A percentile compares a stretch with the other conserved stretches of the same genome.
Evolutionary conservation across 352 stramenopile genomes (phyloP).

Genomic region (Phytophthora hybrid): DNA sequence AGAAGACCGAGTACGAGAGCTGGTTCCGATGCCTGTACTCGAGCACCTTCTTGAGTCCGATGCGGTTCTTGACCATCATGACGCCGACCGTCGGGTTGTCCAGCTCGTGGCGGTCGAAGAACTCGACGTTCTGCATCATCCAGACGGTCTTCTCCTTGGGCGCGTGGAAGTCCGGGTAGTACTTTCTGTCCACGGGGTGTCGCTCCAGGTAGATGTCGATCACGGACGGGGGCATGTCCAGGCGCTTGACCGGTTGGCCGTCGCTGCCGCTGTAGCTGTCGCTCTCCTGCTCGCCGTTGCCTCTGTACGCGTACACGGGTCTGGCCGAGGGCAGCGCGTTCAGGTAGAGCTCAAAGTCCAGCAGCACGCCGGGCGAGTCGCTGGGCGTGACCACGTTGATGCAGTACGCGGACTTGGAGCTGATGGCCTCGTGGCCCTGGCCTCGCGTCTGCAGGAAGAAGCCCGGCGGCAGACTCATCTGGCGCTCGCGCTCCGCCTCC

Average conservation of each 20-base stretch:
- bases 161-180: conserved; percentile 63
- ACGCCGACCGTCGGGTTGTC: conserved; percentile 72
- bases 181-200: conserved; percentile 78
- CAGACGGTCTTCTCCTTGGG: conserved; percentile 80
- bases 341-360: conserved; percentile 81
- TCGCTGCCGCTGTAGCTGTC: conserved; percentile 17
- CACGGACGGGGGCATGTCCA: conserved; percentile 73
- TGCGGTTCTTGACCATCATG: conserved; percentile 88
- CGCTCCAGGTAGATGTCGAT: conserved; percentile 85
- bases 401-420: conserved; percentile 69
- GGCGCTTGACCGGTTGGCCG: conserved; percentile 19
- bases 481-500: conserved; percentile 33
- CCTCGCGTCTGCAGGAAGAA: conserved; percentile 81
- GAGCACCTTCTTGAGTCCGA: conserved; percentile 83
- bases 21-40: conserved; percentile 81
- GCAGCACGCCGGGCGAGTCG: conserved; percentile 63
- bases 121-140: conserved; percentile 90
- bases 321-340: conserved; percentile 73
- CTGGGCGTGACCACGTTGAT: conserved; percentile 79
- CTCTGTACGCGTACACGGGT: conserved; percentile 57
- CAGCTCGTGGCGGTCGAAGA: conserved; percentile 85
- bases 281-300: conserved; percentile 44
- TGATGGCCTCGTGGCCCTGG: conserved; percentile 76
- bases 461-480: conserved; percentile 50
- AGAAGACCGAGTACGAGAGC: conserved; percentile 82